Percentiles rank a stretch among this genome's conserved stretches.
phyloP scores from a whole-genome alignment of 805 yeast genomes.

The Kazachstania africana region DNA sequence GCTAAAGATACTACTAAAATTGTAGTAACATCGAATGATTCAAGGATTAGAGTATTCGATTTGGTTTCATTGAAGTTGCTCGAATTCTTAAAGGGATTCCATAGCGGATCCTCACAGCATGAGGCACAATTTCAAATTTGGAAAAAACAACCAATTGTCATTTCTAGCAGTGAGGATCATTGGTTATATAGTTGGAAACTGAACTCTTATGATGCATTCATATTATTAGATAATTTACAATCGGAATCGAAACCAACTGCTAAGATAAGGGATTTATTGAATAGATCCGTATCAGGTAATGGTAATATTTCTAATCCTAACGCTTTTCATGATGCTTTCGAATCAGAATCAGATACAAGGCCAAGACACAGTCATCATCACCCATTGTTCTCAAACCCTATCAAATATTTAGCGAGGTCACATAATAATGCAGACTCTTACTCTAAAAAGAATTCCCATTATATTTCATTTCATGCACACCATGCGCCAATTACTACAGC shows the following conservation, averaged over 20 bases:
- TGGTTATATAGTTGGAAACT: conserved; percentile 75
- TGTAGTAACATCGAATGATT: conserved; percentile 71
- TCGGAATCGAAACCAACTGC: background rate
- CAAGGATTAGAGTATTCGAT: conserved; percentile 58
- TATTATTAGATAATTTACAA: too few species aligned
- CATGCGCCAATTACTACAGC: conserved; percentile 65
- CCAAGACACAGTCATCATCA: background rate
- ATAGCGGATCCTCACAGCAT: conserved; percentile 61
- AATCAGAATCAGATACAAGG: background rate
- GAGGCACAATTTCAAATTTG: conserved; percentile 33
- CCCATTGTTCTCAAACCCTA: background rate
- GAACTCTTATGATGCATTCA: conserved; percentile 4
- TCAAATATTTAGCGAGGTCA: conserved; percentile 1
- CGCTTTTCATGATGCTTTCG: background rate
- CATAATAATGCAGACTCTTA: background rate
- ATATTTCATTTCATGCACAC: conserved; percentile 68
- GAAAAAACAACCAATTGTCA: conserved; percentile 31
- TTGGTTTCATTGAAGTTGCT: conserved; percentile 41
- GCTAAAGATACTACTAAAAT: conserved; percentile 29
- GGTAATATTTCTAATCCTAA: too few species aligned
- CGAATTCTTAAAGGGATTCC: conserved; percentile 61
- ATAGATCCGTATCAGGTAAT: background rate
- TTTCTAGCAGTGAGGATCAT: conserved; percentile 81
- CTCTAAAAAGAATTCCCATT: conserved; percentile 35
- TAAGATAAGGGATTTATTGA: background rate